Conservation (phyloP, 2,329 filamentous ascomycete genomes). For the Geoglossum cookeanum region DNA sequence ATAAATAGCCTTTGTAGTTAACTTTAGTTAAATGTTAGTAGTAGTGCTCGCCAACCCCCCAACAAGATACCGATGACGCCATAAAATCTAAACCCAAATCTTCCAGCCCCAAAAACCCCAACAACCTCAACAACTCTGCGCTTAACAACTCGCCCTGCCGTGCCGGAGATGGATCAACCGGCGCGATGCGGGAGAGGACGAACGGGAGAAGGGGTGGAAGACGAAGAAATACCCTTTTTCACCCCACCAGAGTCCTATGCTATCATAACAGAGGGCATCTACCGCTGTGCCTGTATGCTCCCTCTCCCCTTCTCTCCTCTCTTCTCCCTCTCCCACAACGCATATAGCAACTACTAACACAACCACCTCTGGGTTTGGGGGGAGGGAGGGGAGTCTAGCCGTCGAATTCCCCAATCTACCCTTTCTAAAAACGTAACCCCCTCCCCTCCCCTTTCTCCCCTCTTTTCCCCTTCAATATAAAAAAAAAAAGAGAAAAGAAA, state of each 20-base stretch:
- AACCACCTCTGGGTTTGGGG: no score
- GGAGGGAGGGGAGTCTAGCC: neutral
- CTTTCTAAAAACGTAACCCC: neutral
- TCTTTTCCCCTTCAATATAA: neutral
- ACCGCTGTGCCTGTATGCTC: slow-evolving; percentile 1
- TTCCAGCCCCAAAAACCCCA: neutral
- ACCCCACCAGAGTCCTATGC: slow-evolving; percentile 1
- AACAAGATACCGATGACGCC: no score
- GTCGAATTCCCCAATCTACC: slow-evolving; percentile 2
- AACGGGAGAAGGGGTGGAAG: neutral
- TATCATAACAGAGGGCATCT: slow-evolving; percentile 1
- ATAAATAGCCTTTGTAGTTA: no score
- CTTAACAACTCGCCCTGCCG: neutral
- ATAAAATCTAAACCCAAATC: no score
- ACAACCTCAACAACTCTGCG: neutral
- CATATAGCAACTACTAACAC: neutral
- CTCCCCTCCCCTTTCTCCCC: neutral
- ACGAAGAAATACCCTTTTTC: neutral
- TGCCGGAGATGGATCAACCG: neutral
- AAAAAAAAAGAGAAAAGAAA: neutral
- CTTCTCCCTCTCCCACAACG: no score
- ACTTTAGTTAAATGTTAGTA: no score
- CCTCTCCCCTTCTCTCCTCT: neutral
- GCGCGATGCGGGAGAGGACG: neutral
- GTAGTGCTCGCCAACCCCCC: no score